A percentile compares a stretch with the other conserved stretches of the same genome.
Evolutionary conservation across 441 rosid species (phyloP).

Genomic region (Hura crepitans): DNA sequence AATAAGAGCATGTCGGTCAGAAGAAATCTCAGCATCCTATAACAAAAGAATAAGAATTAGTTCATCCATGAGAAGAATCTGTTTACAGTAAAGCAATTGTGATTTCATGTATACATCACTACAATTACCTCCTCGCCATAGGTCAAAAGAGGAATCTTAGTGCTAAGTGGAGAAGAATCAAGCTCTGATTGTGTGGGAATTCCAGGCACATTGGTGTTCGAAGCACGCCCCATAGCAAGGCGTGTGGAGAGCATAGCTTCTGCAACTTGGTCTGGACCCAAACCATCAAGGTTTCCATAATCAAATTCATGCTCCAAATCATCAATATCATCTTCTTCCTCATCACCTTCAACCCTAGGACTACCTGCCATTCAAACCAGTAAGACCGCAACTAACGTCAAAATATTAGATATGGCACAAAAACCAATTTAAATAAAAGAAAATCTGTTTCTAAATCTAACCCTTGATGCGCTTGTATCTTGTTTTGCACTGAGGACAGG

Average conservation of each 20-base stretch:
- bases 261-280: conserved; percentile 41
- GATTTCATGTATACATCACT: not conserved
- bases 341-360: conserved; percentile 82
- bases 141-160: conserved; percentile 60
- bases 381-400: not conserved
- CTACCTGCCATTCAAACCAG: conserved; percentile 40
- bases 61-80: not conserved
- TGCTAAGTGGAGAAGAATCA: conserved; percentile 42
- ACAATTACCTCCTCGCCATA: conserved; percentile 50
- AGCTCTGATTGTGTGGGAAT: conserved; percentile 43
- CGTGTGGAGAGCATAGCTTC: conserved; percentile 52
- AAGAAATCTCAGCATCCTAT: conserved; percentile 57
- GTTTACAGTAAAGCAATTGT: not conserved
- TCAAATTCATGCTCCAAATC: conserved; percentile 76
- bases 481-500: conserved; percentile 87
- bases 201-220: conserved; percentile 35
- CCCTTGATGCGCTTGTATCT: conserved; percentile 79
- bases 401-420: conserved; percentile 25
- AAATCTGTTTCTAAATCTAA: conserved; percentile 29
- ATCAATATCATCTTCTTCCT: conserved; percentile 71
- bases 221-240: conserved; percentile 42
- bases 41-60: not conserved
- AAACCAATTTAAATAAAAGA: not conserved
- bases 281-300: conserved; percentile 34
- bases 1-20: conserved; percentile 65